phyloP scores from a whole-genome alignment of 352 stramenopile species.

The Phytophthora sp. region DNA sequence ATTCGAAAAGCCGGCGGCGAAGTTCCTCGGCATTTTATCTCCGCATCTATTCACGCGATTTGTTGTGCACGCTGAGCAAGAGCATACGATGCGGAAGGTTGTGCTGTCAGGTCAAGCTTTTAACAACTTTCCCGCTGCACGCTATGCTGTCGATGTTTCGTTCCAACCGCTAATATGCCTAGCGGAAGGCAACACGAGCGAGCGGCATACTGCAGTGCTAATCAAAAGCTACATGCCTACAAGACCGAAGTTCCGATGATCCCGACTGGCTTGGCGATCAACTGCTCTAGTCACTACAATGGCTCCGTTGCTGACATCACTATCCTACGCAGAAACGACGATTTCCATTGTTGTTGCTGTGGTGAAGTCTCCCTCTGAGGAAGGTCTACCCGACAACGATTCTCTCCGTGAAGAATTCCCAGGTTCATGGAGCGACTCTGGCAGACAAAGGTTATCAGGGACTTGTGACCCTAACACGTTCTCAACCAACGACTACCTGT shows the following conservation, averaged over 20 bases:
- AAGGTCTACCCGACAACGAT: not conserved
- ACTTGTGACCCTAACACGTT: too few species aligned
- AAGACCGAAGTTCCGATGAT: not conserved
- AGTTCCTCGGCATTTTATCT: not conserved
- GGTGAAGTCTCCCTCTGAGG: not conserved
- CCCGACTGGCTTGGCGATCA: not conserved
- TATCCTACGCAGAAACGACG: not conserved
- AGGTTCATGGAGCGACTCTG: not conserved
- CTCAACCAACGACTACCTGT: too few species aligned
- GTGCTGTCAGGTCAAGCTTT: not conserved
- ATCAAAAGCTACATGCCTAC: not conserved
- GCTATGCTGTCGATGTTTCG: not conserved
- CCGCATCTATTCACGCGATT: not conserved
- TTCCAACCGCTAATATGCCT: not conserved
- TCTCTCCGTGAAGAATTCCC: not conserved
- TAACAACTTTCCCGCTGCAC: not conserved
- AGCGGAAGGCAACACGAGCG: not conserved
- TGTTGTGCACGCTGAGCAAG: not conserved
- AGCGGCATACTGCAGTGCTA: not conserved
- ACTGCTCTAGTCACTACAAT: not conserved
- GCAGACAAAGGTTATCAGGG: not conserved
- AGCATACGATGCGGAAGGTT: not conserved
- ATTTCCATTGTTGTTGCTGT: not conserved
- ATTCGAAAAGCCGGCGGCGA: not conserved
- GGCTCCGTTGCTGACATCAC: not conserved